phyloP scores from a whole-genome alignment of 2,329 filamentous ascomycete genomes.

The Claviceps sp. region DNA sequence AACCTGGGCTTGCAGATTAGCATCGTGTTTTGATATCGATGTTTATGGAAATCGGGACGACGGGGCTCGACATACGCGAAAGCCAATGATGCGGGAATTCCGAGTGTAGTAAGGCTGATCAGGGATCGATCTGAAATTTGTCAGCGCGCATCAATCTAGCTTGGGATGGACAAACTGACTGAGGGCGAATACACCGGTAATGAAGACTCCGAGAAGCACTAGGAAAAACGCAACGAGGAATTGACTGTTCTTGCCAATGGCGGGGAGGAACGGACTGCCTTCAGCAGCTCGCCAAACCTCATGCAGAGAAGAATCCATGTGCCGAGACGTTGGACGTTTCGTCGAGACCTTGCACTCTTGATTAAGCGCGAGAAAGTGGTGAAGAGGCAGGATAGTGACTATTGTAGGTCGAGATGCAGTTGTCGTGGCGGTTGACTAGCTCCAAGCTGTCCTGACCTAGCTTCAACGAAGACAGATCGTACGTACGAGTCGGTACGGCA shows the following conservation, averaged over 20 bases:
- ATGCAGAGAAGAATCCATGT: slow-evolving; percentile 71
- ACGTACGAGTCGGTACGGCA: slow-evolving; percentile 12
- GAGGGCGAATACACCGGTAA: slow-evolving; percentile 71
- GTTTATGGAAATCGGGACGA: not conserved
- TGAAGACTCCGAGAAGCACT: slow-evolving; percentile 55
- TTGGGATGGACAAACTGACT: slow-evolving; percentile 61
- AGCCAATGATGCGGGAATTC: slow-evolving; percentile 74
- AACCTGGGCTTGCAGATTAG: slow-evolving; percentile 45
- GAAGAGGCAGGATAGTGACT: not conserved
- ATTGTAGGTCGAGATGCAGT: not conserved
- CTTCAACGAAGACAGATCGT: slow-evolving; percentile 11
- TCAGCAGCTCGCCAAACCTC: slow-evolving; percentile 90
- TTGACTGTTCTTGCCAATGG: slow-evolving; percentile 69
- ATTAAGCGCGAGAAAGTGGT: not conserved
- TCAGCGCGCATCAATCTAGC: not conserved
- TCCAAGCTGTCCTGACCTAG: slow-evolving; percentile 9
- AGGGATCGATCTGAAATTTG: slow-evolving; percentile 59
- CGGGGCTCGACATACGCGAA: slow-evolving; percentile 56
- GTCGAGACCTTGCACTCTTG: not conserved
- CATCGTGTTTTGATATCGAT: not conserved
- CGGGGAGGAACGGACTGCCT: slow-evolving; percentile 70
- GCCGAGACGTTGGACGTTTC: slow-evolving; percentile 12
- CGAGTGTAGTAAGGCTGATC: slow-evolving; percentile 61
- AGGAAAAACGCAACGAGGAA: slow-evolving; percentile 70
- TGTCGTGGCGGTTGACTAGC: not conserved